Base-by-base conservation (phyloP, 176 grass and related monocot species). In the Avena insularis region DNA sequence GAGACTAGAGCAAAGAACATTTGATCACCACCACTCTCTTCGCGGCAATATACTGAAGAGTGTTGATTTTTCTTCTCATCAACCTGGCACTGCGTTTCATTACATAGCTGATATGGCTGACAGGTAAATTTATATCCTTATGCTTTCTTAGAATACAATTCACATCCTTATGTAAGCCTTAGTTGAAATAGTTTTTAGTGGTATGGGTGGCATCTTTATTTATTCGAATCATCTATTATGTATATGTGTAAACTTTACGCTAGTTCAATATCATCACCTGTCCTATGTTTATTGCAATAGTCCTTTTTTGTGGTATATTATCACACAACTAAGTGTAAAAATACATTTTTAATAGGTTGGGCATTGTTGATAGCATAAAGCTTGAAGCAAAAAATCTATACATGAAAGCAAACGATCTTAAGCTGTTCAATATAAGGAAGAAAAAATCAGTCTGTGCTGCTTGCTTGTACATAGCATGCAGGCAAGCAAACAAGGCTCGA, bases 401-500 rank as follows among this genome's bases (percentile, higher is more conserved):
- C 16, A 35, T 56, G 50, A 77, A 77, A 77, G 75, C 75, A 57
- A 77, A 56, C 33, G 75, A 56, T 56, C 75, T 77, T 31, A 77
- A 77, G 27, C 29, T 57, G 19, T 77, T 77, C 33, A 56, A 77
- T 56, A 36, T 12, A 77, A 35, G 75, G 75, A 77, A 77, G 75
- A 77, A 77, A 77, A 50, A 56, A 20, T 77, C 75, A 11, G 25
- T 77, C 13, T 77, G 29, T 11, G 51, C 75, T 77, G 75, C 75
- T 20, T 77, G 75, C 50, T 20, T 77, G 50, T 77, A 77, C 50
- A 35, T 77, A 77, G 75, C 75, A 56, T 77, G 75, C 50, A 77
- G 75, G 75, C 75, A 77, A 77, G 75, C 75, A 56, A 77, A 77
- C 20, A 77, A 77, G 50, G 29, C 75, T 77, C 75, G 75, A 56